Evolutionary conservation across 176 grass and related monocot genomes (phyloP), one percentile per base, ranked within the genome.

Genomic region (Lolium perenne): DNA sequence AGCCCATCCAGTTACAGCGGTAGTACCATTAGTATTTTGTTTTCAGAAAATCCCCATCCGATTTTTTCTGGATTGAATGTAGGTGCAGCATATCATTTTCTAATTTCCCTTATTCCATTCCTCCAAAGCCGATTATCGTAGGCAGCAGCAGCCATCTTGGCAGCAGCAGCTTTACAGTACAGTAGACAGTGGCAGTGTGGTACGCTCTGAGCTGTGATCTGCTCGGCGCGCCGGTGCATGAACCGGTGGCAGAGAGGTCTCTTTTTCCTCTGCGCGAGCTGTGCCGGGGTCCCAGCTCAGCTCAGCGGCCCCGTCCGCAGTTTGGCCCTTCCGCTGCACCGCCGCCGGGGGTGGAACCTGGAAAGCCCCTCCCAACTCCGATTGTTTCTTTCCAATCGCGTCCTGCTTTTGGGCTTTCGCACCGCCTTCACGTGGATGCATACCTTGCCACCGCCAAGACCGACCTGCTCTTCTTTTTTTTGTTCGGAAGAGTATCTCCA

Each of bases 141-240:
- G 32, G 32, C 32, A 35, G 32, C 32, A 35, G 32, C 32, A 35
- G 32, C 32, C 32, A 35, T 35, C 32, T 35, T 35, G 32, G 32
- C 32, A 35, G 1, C 32, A 35, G 32, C 32, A 35, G 32, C 32
- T 35, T 35, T 49, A 11, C 47, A 49, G 47, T 49, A 49, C 10
- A 49, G 47, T 11, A 11, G 47, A 49, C 8, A 43, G 17, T 43
- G 9, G 38, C 32, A 49, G 8, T n/a, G 17, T 43, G 10, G 40
- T 71, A 71, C 18, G 40, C 68, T 71, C 68, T 71, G 68, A 71
- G 68, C 40, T 71, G 68, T 71, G 68, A n/a, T 71, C 40, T n/a
- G 18, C 68, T 71, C 40, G 10, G 68, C 68, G 10, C 10, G 68
- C 1, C 20, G 38, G 68, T 65, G 12, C 65, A 68, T 43, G 67